These are phyloP conservation scores for Suillus sp. DNA, from an alignment of 768 basidiomycete species.

Conservation along the genomic window DNA sequence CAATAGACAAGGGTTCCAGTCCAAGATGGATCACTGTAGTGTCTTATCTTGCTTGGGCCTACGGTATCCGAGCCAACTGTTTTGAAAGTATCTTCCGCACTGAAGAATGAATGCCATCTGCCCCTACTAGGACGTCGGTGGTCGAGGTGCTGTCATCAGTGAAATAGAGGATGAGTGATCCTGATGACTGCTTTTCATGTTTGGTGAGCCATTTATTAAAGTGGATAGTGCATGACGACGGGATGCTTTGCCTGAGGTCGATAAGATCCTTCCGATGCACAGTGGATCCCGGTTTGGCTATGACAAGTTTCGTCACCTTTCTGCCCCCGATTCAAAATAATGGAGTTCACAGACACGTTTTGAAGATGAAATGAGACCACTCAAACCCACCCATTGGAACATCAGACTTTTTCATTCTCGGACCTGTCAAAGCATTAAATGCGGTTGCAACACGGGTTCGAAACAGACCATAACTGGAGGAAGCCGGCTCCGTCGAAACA, in stretches of 20 bases:
- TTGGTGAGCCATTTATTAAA: conserved; percentile 34
- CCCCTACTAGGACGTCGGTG: conserved; percentile 44
- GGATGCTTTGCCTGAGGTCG: conserved; percentile 24
- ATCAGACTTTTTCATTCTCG: conserved; percentile 9
- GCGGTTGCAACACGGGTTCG: too few relatives aligned
- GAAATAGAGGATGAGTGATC: conserved; percentile 26
- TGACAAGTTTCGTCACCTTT: neutral
- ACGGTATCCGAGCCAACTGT: conserved; percentile 26
- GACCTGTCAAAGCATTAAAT: conserved; percentile 1
- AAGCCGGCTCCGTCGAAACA: neutral
- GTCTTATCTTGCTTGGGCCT: conserved; percentile 11
- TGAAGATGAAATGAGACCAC: conserved; percentile 16
- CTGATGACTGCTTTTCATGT: conserved; percentile 18
- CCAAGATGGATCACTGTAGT: conserved; percentile 33
- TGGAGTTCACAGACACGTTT: neutral
- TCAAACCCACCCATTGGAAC: conserved; percentile 9
- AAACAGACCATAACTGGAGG: conserved; percentile 5
- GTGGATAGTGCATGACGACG: conserved; percentile 22
- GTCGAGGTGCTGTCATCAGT: conserved; percentile 35
- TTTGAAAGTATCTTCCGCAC: conserved; percentile 18
- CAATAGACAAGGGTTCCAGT: conserved; percentile 44
- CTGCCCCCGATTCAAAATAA: neutral
- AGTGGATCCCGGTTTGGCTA: neutral
- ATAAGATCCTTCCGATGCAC: conserved; percentile 33
- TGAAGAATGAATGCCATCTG: conserved; percentile 39